phyloP scores from a whole-genome alignment of 2,329 filamentous ascomycete species.

The Botrytis porri region DNA sequence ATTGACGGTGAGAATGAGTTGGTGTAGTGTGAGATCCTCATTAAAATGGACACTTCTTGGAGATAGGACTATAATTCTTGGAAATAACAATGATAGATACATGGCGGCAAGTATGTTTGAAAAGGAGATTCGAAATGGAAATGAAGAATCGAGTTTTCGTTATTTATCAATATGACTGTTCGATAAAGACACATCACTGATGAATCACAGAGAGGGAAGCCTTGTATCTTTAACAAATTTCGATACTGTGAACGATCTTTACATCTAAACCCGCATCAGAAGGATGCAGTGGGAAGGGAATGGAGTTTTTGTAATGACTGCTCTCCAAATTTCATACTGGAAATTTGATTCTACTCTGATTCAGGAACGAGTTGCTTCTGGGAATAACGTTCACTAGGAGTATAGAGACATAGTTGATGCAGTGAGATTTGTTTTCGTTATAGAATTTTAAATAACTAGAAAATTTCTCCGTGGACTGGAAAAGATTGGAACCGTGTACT shows the following conservation, averaged over 20 bases:
- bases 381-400: not conserved
- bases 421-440: not conserved
- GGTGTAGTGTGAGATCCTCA: too few relatives aligned
- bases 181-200: not conserved
- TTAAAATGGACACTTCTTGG: not conserved
- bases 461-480: not conserved
- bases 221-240: not conserved
- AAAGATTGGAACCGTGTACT: too few relatives aligned
- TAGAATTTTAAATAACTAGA: not conserved
- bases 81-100: not conserved
- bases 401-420: not conserved
- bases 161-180: not conserved
- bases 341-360: not conserved
- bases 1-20: too few relatives aligned
- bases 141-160: rapidly evolving
- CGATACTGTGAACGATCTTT: not conserved
- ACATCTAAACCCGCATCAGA: not conserved
- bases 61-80: not conserved
- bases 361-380: not conserved
- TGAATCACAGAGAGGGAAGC: not conserved
- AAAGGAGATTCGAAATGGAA: not conserved
- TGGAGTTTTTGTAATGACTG: not conserved
- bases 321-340: not conserved
- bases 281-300: not conserved
- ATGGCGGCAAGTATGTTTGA: not conserved